Base-by-base conservation (phyloP, 2,329 filamentous ascomycete genomes). In the Sporothrix luriei region DNA sequence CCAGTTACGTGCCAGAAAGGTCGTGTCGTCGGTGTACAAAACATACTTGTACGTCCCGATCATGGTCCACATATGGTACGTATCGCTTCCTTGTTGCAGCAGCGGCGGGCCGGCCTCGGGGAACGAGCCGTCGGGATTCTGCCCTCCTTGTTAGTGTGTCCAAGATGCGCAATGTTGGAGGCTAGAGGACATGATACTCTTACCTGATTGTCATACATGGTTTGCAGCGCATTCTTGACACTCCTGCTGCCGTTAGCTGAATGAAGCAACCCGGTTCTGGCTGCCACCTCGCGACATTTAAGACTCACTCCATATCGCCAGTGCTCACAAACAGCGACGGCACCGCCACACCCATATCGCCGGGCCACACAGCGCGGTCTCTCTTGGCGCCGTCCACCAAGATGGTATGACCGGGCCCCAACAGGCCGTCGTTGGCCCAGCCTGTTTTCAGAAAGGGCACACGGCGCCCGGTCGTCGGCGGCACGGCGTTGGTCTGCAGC, bases 21-120 rank as follows among this genome's bases (percentile, higher is more conserved):
- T 76, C 1, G 80, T 79, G 69, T 86, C 82, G 66, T 82, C 81
- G 1, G 82, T 84, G 74, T 83, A 87, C 1, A 87, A 78, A 38
- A 85, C 78, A 71, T 87, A 87, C 73, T 86, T 84, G 75, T 84
- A 84, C 2, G 83, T 84, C 13, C 84, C 84, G 67, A 87, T 83
- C 78, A 87, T 82, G 4, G 82, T 82, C 76, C 76, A 77, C 74
- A 78, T 76, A 72, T 78, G 77, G 68, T 78, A 78, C 0, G 77
- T 76, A 68, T 78, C 76, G 71, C 76, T 77, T 3, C 75, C 70
- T 4, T 73, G 74, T 65, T 84, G 74, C 2, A 77, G 71, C 26
- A 78, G 83, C 0, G 84, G 83, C 7, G 77, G 77, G 0, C 84
- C 83, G 0, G 83, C 83, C 70, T 85, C 85, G 0, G 84, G 84